Evolutionary conservation across 352 stramenopile species (phyloP).

Genomic region (Ophiocytium majus): DNA sequence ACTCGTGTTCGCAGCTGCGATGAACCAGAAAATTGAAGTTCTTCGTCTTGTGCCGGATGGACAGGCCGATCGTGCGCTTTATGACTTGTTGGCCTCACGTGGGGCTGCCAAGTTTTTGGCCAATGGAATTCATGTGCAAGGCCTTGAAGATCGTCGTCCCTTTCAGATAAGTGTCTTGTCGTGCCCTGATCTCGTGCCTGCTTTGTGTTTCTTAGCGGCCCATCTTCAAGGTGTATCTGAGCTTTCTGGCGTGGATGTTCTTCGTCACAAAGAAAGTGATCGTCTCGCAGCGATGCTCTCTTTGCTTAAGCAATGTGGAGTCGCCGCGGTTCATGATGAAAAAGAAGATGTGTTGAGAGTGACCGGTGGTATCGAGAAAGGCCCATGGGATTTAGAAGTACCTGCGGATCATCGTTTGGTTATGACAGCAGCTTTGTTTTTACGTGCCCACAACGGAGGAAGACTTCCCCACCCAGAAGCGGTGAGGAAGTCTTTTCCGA

Average conservation of each 20-base stretch:
- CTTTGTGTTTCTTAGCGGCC: background rate
- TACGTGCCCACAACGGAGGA: background rate
- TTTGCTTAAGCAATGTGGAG: background rate
- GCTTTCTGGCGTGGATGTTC: background rate
- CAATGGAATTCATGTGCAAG: background rate
- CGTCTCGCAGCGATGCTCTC: background rate
- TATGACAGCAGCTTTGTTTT: background rate
- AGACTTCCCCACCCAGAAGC: background rate
- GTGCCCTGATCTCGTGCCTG: background rate
- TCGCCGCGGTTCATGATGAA: background rate
- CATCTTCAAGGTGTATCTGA: background rate
- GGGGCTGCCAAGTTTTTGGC: background rate
- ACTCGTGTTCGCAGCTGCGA: background rate
- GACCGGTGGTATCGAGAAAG: background rate
- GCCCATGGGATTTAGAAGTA: background rate
- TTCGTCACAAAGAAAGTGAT: conserved; percentile 8
- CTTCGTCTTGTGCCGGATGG: background rate
- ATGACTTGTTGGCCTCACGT: background rate
- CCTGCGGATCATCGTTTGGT: conserved; percentile 1
- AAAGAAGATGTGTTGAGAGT: background rate
- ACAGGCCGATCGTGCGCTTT: background rate
- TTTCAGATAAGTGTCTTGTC: background rate
- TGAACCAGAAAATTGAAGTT: background rate
- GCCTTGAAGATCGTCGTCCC: background rate
- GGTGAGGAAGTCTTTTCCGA: background rate